phyloP scores from a whole-genome alignment of 2,329 filamentous ascomycete genomes.

The Incumbomyces lentus region DNA sequence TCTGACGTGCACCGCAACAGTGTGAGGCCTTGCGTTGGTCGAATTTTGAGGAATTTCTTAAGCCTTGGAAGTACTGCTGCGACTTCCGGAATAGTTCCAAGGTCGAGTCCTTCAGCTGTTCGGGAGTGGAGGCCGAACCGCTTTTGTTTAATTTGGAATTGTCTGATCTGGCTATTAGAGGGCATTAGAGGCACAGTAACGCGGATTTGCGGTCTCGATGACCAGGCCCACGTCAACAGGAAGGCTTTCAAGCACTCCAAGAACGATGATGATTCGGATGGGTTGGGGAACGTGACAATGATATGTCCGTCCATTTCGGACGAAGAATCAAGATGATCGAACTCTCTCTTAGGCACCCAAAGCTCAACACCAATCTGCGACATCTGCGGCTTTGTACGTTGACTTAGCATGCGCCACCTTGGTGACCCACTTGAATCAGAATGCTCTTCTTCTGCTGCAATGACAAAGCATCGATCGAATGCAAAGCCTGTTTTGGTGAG shows the following conservation, averaged over 20 bases:
- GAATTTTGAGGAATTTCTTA: constrained; percentile 15
- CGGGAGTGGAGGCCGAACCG: constrained; percentile 13
- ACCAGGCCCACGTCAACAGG: constrained; percentile 11
- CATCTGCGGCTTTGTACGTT: constrained; percentile 21
- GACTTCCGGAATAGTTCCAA: constrained; percentile 9
- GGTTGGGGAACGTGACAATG: constrained; percentile 12
- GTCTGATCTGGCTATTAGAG: background rate
- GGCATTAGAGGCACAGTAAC: constrained; percentile 12
- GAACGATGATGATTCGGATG: constrained; percentile 6
- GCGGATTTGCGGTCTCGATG: constrained; percentile 9
- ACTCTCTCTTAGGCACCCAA: constrained; percentile 15
- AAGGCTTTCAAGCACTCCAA: constrained; percentile 9
- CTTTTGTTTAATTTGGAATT: constrained; percentile 6
- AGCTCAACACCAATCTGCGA: constrained; percentile 16
- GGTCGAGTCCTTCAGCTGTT: constrained; percentile 11
- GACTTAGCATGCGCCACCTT: constrained; percentile 21
- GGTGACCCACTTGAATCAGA: background rate
- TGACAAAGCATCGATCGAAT: constrained; percentile 19
- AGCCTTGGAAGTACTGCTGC: constrained; percentile 13
- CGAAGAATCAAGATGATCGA: constrained; percentile 8
- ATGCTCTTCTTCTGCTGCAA: constrained; percentile 13
- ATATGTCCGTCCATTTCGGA: constrained; percentile 17
- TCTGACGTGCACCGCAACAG: constrained; percentile 17
- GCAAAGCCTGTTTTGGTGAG: constrained; percentile 19
- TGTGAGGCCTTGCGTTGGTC: constrained; percentile 9